Percentiles rank a stretch among this genome's conserved stretches.
Evolutionary conservation across 1,284 basidiomycete genomes (phyloP).

Genomic region (Ustilago cynodontis): DNA sequence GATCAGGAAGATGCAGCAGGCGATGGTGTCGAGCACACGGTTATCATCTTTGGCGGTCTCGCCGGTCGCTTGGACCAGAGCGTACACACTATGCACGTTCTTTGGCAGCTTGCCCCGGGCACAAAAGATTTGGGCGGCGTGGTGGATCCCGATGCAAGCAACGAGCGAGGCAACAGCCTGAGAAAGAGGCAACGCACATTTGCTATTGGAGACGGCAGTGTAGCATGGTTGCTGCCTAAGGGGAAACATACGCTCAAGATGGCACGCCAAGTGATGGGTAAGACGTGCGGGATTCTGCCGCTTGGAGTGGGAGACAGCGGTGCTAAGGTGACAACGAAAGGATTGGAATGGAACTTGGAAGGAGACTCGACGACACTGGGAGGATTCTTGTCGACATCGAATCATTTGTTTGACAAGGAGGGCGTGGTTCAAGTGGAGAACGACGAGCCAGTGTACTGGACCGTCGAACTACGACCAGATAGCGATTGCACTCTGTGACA

Average conservation of each 20-base stretch:
- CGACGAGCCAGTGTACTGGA: conserved; percentile 88
- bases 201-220: conserved; percentile 85
- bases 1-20: conserved; percentile 73
- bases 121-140: conserved; percentile 34
- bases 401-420: conserved; percentile 75
- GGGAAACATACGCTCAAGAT: conserved; percentile 83
- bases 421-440: conserved; percentile 81
- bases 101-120: conserved; percentile 80
- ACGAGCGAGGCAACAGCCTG: conserved; percentile 29
- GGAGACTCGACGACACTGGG: conserved; percentile 56
- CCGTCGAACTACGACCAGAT: conserved; percentile 74
- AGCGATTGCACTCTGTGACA: conserved; percentile 23
- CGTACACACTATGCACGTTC: conserved; percentile 84
- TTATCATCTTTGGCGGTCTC: conserved; percentile 88
- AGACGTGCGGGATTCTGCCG: conserved; percentile 92
- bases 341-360: conserved; percentile 86
- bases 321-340: conserved; percentile 82
- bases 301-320: conserved; percentile 76
- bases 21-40: conserved; percentile 45
- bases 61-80: conserved; percentile 94
- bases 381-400: conserved; percentile 83
- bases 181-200: conserved; percentile 77
- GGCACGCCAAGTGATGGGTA: conserved; percentile 80
- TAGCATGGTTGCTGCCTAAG: conserved; percentile 86
- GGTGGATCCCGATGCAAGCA: conserved; percentile 35